Percentiles rank a stretch among this genome's conserved stretches.
Evolutionary conservation across 495 filamentous ascomycete species (phyloP).

Genomic region (Lentithecium fluviatile): DNA sequence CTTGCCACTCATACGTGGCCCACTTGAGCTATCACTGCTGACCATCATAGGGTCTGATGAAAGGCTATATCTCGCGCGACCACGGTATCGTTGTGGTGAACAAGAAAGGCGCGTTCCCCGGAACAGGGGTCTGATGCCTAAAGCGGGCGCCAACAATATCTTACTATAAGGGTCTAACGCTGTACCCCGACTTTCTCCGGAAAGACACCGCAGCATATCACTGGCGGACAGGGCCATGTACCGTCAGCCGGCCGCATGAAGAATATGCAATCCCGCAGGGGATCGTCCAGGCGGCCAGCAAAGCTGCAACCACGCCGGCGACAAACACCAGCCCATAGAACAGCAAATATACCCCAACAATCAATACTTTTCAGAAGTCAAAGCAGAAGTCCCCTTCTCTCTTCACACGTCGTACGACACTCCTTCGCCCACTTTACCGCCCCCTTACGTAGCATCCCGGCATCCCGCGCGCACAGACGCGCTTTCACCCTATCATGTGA

Average conservation of each 20-base stretch:
- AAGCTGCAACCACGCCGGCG: no score
- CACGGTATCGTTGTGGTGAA: conserved; percentile 85
- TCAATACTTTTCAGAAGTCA: no score
- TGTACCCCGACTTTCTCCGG: conserved; percentile 17
- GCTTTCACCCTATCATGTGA: conserved; percentile 23
- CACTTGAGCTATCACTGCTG: conserved; percentile 24
- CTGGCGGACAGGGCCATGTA: conserved; percentile 3
- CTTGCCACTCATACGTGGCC: conserved; percentile 13
- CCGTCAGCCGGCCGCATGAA: not conserved
- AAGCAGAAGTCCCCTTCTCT: no score
- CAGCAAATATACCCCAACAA: no score
- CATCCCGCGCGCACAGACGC: conserved; percentile 12
- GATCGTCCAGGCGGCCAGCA: no score
- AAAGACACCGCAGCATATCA: not conserved
- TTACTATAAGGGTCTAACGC: not conserved
- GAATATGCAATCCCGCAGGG: no score
- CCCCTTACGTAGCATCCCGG: not conserved
- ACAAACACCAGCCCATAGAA: no score
- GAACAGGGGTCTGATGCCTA: conserved; percentile 71
- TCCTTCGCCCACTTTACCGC: not conserved
- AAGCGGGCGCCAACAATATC: not conserved
- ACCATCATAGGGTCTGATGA: conserved; percentile 74
- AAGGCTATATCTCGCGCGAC: conserved; percentile 94
- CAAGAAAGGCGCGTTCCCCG: conserved; percentile 88
- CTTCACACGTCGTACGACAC: not conserved